These are phyloP conservation scores for Kodamaea ohmeri DNA, from an alignment of 1,139 yeast genomes.

Conservation along the genomic window DNA sequence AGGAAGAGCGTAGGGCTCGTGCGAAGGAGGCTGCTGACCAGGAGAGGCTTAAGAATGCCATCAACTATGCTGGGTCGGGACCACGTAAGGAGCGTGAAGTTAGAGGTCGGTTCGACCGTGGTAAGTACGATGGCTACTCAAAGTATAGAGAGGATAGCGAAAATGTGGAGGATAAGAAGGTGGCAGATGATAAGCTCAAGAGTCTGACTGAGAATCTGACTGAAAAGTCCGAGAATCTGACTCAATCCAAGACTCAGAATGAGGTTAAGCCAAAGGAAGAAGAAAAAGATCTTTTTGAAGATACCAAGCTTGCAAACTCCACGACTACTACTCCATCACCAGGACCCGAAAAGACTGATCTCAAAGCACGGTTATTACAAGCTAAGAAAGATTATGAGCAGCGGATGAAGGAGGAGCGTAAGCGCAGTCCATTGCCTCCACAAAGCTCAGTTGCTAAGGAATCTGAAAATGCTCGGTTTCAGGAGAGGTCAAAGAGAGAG, in stretches of 20 bases:
- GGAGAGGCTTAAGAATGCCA: conserved; percentile 14
- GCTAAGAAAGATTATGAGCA: conserved; percentile 25
- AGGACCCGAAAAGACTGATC: conserved; percentile 12
- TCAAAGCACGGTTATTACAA: conserved; percentile 23
- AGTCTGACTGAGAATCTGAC: too few relatives aligned
- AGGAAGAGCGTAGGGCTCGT: conserved; percentile 14
- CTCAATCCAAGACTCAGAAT: not conserved
- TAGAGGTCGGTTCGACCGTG: not conserved
- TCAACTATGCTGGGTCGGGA: conserved; percentile 24
- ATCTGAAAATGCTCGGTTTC: conserved; percentile 2
- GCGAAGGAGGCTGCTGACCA: conserved; percentile 20
- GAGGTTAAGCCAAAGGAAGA: conserved; percentile 3
- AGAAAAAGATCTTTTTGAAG: conserved; percentile 2
- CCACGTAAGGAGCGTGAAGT: conserved; percentile 22
- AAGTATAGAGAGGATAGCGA: conserved; percentile 3
- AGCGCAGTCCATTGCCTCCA: conserved; percentile 19
- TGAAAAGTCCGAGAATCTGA: not conserved
- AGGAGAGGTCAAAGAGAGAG: not conserved
- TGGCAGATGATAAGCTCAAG: too few relatives aligned
- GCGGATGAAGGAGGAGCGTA: conserved; percentile 7
- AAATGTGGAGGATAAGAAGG: too few relatives aligned
- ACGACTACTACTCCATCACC: not conserved
- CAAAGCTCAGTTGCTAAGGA: conserved; percentile 15
- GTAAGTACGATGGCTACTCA: conserved; percentile 4
- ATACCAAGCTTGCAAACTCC: too few relatives aligned